Conservation (phyloP, 192 early-diverging fungal species). For the Backusella westeae region DNA sequence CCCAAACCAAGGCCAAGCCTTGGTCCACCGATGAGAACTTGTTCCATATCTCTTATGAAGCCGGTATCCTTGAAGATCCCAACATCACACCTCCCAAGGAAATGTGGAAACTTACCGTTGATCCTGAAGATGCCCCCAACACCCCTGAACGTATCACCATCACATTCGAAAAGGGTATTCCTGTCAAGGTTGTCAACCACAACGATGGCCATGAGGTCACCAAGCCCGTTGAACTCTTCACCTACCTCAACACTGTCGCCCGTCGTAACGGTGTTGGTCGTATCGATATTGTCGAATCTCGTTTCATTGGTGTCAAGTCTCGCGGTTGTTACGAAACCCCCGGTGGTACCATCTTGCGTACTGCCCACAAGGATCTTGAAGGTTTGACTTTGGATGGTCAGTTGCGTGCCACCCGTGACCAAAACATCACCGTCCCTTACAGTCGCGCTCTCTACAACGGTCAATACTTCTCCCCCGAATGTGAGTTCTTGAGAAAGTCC, state of each 20-base stretch:
- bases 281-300: slow-evolving; percentile 99
- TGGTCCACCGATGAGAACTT: slow-evolving; percentile 99
- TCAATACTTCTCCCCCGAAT: slow-evolving; percentile 95
- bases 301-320: slow-evolving; percentile 98
- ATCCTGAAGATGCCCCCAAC: slow-evolving; percentile 96
- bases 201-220: slow-evolving; percentile 68
- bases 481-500: slow-evolving; percentile 82
- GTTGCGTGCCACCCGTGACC: slow-evolving; percentile 89
- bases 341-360: slow-evolving; percentile 93
- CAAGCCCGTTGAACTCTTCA: slow-evolving; percentile 80
- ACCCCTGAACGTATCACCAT: slow-evolving; percentile 94
- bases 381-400: slow-evolving; percentile 95
- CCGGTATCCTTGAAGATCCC: slow-evolving; percentile 97
- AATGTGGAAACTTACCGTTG: slow-evolving; percentile 99
- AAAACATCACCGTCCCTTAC: slow-evolving; percentile 82
- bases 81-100: slow-evolving; percentile 93
- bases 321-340: slow-evolving; percentile 99
- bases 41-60: slow-evolving; percentile 99
- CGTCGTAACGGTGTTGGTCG: slow-evolving; percentile 98
- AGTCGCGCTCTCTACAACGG: slow-evolving; percentile 90
- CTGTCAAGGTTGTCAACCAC: slow-evolving; percentile 85
- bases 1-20: slow-evolving; percentile 94
- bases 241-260: slow-evolving; percentile 93
- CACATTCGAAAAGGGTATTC: slow-evolving; percentile 85
- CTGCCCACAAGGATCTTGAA: slow-evolving; percentile 95